Base-by-base conservation (phyloP, 257 asterid genomes). In the Solanum piurae region DNA sequence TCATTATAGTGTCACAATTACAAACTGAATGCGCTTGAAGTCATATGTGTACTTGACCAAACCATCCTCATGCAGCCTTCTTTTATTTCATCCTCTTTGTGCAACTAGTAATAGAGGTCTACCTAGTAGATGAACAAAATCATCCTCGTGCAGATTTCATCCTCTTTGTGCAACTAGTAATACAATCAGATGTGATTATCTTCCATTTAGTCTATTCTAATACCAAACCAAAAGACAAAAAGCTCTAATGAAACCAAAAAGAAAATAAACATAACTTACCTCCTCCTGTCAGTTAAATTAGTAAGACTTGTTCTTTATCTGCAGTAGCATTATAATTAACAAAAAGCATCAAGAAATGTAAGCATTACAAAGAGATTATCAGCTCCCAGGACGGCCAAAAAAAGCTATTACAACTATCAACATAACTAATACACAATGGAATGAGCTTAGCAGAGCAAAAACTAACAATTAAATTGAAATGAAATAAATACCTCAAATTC, bases 401-500 rank as follows among this genome's bases (percentile, higher is more conserved):
- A 10, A 9, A 62, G 31, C 29, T 62, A 23, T 62, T 1, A 62
- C 69, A 62, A 62, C 69, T 62, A 62, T 62, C 69, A 62, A 23
- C 6, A 62, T 62, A 62, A 62, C 31, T 23, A 62, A 62, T 2
- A 58, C 66, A 18, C 25, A 72, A 34, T 34, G 80, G 80, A 72
- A 34, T 33, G 12, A 71, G 25, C 36, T 71, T 34, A 25, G 60
- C 60, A 49, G 60, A 49, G 60, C 23, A 52, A 16, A 49, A 52
- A 52, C 6, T 52, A 6, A 52, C 12, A 4, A 64, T 1, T 13
- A 71, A 71, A 71, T 8, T 14, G n/a, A 71, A 71, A 29, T 29
- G 12, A 71, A 71, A 71, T 9, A 31, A 14, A 33, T 12, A 95
- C 99, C 99, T 95, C 91, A 90, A 95, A 95, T 69, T 94, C 91